Evolutionary conservation across 768 basidiomycete species (phyloP).

Genomic region (Termitomyces heimii): DNA sequence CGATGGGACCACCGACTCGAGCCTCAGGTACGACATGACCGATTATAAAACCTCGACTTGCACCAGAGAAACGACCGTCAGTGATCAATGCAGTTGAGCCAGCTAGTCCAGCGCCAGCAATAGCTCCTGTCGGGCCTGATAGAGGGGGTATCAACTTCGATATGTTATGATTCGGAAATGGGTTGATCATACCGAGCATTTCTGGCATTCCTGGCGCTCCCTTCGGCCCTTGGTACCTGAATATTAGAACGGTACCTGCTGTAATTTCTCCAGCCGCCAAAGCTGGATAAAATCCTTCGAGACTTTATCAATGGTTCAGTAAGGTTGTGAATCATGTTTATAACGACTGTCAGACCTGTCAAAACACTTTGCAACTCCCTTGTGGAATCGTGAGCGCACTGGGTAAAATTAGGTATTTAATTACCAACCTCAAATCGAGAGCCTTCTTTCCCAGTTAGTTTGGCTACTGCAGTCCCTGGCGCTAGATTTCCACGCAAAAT

Average conservation of each 20-base stretch:
- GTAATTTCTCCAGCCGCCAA: conserved; percentile 72
- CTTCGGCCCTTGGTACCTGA: conserved; percentile 87
- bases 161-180: background rate
- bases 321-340: background rate
- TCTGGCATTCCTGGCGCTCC: conserved; percentile 94
- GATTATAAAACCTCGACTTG: conserved; percentile 50
- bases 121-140: conserved; percentile 74
- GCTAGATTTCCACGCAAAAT: conserved; percentile 88
- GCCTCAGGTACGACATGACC: conserved; percentile 62
- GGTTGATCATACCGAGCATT: conserved; percentile 33
- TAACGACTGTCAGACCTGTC: conserved; percentile 41
- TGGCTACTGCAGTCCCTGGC: conserved; percentile 84
- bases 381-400: conserved; percentile 18
- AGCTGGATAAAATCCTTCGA: conserved; percentile 67
- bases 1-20: conserved; percentile 80
- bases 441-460: conserved; percentile 93
- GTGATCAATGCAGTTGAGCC: conserved; percentile 79
- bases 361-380: conserved; percentile 73
- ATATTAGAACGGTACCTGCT: conserved; percentile 69
- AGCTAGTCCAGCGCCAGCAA: conserved; percentile 80
- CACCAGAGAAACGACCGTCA: conserved; percentile 87
- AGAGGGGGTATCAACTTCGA: conserved; percentile 1
- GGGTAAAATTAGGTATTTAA: background rate
- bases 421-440: conserved; percentile 63
- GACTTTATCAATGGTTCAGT: conserved; percentile 25